Percentiles rank a stretch among this genome's conserved stretches.
These are phyloP conservation scores for Carallia pectinifolia DNA, from an alignment of 345 rosid genomes.

Conservation along the genomic window DNA sequence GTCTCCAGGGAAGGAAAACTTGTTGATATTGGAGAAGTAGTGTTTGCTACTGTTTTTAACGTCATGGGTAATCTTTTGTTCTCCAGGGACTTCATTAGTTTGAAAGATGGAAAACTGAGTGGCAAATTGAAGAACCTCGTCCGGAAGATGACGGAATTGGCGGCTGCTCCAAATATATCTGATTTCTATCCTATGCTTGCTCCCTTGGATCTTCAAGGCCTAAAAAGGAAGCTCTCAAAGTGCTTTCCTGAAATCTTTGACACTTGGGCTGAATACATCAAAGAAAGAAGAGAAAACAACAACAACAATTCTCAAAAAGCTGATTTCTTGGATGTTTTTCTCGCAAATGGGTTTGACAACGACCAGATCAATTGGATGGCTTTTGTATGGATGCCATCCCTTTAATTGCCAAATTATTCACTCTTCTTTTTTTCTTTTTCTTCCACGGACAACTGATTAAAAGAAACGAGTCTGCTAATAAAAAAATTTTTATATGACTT, in stretches of 20 bases:
- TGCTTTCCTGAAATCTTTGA: neutral
- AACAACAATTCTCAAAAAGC: no score
- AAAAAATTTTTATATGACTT: no score
- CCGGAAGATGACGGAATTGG: neutral
- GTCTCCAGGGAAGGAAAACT: neutral
- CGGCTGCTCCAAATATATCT: neutral
- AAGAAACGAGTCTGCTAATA: no score
- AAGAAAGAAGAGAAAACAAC: neutral
- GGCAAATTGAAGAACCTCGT: neutral
- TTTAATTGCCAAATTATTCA: no score
- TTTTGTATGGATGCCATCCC: no score
- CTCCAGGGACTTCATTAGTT: neutral
- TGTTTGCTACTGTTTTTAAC: neutral
- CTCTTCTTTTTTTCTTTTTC: no score
- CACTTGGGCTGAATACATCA: neutral
- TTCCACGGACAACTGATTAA: no score
- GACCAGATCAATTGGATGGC: no score
- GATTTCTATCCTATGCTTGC: neutral
- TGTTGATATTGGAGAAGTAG: neutral
- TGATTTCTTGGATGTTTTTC: no score
- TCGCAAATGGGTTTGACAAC: no score
- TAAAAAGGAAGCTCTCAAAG: neutral
- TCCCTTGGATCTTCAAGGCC: neutral
- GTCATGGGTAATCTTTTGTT: neutral
- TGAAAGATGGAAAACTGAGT: neutral